Evolutionary conservation across 768 basidiomycete species (phyloP).

Genomic region (Tulasnella sp.): DNA sequence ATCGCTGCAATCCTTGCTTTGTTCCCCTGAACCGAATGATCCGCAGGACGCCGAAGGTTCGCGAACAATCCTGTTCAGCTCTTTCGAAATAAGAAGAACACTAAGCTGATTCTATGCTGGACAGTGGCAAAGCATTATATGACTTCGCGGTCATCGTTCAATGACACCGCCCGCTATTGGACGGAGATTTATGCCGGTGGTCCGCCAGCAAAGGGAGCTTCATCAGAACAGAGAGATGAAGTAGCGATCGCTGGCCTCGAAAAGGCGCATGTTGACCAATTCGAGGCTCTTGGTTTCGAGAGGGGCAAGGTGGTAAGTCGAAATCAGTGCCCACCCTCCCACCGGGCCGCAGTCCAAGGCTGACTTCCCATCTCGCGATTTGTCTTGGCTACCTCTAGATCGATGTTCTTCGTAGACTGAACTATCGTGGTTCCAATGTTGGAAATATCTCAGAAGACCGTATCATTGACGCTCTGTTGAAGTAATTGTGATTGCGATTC

Average conservation of each 20-base stretch:
- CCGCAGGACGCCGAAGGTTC: constrained; percentile 89
- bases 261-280: constrained; percentile 79
- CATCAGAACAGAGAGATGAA: constrained; percentile 45
- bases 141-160: constrained; percentile 83
- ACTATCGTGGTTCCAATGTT: constrained; percentile 84
- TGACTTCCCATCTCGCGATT: not conserved
- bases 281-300: constrained; percentile 81
- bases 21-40: constrained; percentile 93
- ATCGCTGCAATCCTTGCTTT: constrained; percentile 89
- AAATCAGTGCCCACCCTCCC: not conserved
- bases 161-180: constrained; percentile 93
- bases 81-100: not conserved
- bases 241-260: constrained; percentile 80
- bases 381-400: constrained; percentile 55
- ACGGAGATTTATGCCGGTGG: constrained; percentile 89
- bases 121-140: constrained; percentile 92
- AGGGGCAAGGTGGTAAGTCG: constrained; percentile 79
- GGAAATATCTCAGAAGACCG: constrained; percentile 80
- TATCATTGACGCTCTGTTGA: constrained; percentile 81
- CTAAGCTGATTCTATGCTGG: not conserved
- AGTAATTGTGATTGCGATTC: constrained; percentile 31
- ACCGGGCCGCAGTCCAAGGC: not conserved
- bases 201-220: constrained; percentile 42
- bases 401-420: constrained; percentile 82
- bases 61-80: constrained; percentile 24